Base-by-base conservation (phyloP, 805 yeast species). In the Lipomyces japonicus region DNA sequence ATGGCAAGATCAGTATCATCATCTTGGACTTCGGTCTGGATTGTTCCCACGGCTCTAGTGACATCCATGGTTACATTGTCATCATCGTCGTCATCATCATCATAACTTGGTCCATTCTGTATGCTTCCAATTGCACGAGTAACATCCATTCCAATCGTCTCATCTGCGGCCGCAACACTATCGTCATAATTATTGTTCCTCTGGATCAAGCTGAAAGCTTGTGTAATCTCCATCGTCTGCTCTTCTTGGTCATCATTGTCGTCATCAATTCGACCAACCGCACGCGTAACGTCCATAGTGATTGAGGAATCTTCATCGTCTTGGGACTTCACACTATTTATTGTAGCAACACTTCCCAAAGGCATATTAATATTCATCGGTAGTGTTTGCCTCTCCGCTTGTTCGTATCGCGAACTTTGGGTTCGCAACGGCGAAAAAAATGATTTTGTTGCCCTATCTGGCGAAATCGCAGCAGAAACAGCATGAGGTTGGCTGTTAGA, bases 251-350 rank as follows among this genome's bases (percentile, higher is more conserved):
- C 37, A 14, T 37, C 45, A 7, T 26, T 26, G 12, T 18, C 26
- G 18, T 39, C 40, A 3, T 32, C 37, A 7, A 56, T 44, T n/a
- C 40, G 22, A 2, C 59, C 61, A 3, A 53, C 39, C 10, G 53
- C 57, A 3, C 45, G 42, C 12, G 61, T 58, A 18, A 58, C 37
- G 12, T 58, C 60, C 61, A 58, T 57, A 2, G 61, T 46, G 18
- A 28, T 35, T 30, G 58, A 60, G 37, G 44, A 44, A 10, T 18
- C 39, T 12, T 38, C 48, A n/a, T 52, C 48, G 10, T 19, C 19
- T 14, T 37, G 37, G 9, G 35, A 19, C 4, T 14, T 40, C 24
- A 10, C 12, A 24, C 22, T 25, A 25, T 7, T 14, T 18, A 12
- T 24, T 31, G 38, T 7, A 12, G 37, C 16, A 18, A 57, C 48